Base-by-base conservation (phyloP, 225 moss, liverwort and hornwort genomes). In the Anthoceros angustus region DNA sequence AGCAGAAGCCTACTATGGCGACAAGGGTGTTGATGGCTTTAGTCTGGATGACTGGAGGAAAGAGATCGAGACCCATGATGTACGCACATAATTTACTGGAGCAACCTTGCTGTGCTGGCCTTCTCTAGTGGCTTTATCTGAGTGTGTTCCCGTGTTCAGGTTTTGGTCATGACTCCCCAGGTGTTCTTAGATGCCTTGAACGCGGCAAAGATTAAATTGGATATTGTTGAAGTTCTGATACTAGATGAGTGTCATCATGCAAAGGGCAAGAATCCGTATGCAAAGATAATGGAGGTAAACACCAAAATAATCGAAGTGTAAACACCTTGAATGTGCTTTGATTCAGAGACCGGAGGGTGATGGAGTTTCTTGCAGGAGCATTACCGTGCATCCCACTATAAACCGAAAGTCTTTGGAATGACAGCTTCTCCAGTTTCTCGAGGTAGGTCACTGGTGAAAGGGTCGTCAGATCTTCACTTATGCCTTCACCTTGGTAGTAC, bases 171-270 rank as follows among this genome's bases (percentile, higher is more conserved):
- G 98, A 98, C 98, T 21, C 91, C 98, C 4, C 89, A 92, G 63
- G 83, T 98, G 20, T 63, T 98, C 45, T 69, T 98, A 25, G 92
- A 98, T 75, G 85, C 85, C 60, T 67, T 98, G 62, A 85, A 77
- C 39, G 87, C 92, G 18, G 92, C 80, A 1, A 88, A 89, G 64
- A 68, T 98, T 66, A 92, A 86, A 72, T 71, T 98, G 78, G 84
- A 83, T 66, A 77, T 72, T 7, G 78, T 98, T 16, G 98, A 92
- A 78, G 79, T 98, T 50, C 80, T 98, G 66, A 84, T 98, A 55
- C 85, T 98, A 55, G 98, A 98, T 41, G 98, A 98, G 68, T 98
- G 98, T 67, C 98, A 98, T 70, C 98, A 98, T 62, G 88, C 98
- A 7, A 77, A 80, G 3, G 88, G 85, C 40, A 89, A 87, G 64